Base-by-base conservation (phyloP, 2,329 filamentous ascomycete genomes). In the Salinomyces thailandicus region DNA sequence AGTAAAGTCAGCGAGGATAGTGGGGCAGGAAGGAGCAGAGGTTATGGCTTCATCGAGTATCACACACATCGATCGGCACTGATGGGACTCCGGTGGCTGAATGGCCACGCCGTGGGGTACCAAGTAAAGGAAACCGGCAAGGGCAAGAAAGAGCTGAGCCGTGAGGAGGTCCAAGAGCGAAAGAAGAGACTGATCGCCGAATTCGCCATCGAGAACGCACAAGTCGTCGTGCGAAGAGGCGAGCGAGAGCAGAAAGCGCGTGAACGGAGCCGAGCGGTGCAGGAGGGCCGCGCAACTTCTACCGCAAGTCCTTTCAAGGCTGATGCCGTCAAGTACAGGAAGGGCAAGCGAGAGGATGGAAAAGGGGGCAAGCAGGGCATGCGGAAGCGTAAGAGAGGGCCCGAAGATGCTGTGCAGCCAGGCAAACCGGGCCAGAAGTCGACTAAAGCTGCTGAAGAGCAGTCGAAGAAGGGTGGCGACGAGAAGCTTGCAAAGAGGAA, bases 41-140 rank as follows among this genome's bases (percentile, higher is more conserved):
- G 91, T 4, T 98, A 98, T 58, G 91, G 93, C 9, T 98, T 98
- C 66, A 82, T 98, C 48, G 91, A 98, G 64, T 98, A 95, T 62
- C 82, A 79, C 46, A 91, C 84, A 18, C 91, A 98, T 56, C 81
- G 91, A 33, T 89, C 81, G 69, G 91, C 91, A 11, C 71, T 98
- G 26, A 96, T 96, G 85, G 91, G 85, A 16, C 68, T 98, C 44
- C 73, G 91, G 31, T 96, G 85, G 78, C 71, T 98, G 39, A 98
- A 98, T 58, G 87, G 89, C 1, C 79, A 79, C 46, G 65, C 68
- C 6, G 62, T 79, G 26, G 71, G 63, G 31, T 71, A 71, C 51
- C 52, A 63, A 37, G 62, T 68, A 26, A 59, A 64, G 36, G 56
- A 60, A 51, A 54, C 53, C 39, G 57, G 55, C 14, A 66, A 62